Base-by-base conservation (phyloP, 2,329 filamentous ascomycete species). In the Ceratocystis eucalypticola region DNA sequence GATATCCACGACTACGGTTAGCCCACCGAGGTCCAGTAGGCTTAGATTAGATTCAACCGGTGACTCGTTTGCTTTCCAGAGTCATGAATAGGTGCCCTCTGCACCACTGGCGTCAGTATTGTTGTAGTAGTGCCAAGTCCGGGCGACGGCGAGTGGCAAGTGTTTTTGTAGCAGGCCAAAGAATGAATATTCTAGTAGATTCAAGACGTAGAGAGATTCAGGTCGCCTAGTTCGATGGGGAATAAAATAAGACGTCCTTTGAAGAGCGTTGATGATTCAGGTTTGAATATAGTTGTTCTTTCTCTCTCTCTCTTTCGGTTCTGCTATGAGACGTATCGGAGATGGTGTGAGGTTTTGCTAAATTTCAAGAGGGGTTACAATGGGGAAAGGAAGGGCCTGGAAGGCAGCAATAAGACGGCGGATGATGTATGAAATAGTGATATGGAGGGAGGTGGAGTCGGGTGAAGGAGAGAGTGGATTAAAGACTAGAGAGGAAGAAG, bases 1-100 rank as follows among this genome's bases (percentile, higher is more conserved):
- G 88, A 96, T 95, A 92, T 96, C 91, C 91, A 96, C 87, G 84
- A 82, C 92, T 85, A 80, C 84, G 83, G 81, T 81, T 74, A 61
- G 59, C 50, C 59, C 61, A 46, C 61, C 61, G 45, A 44, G 61
- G 61, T 44, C 28, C 61, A 62, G 53, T 57, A 57, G 61, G 61
- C 61, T 44, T 33, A 37, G n/a, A 28, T 62, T 17, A 55, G 37
- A 46, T 37, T 61, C 53, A n/a, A 41, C 45, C 37, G 50, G 33
- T 45, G 41, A 46, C 63, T 33, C 53, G 22, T 57, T 46, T 7
- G 66, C 20, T 53, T 61, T 62, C 45, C 41, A 44, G 57, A 65
- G 55, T 67, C 65, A 64, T 63, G 61, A 41, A 28, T 37, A 64
- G 66, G 66, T 67, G 66, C 66, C 59, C 65, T 64, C 20, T 64